Base-by-base conservation (phyloP, 2,329 filamentous ascomycete genomes). In the Fusarium keratoplasticum region DNA sequence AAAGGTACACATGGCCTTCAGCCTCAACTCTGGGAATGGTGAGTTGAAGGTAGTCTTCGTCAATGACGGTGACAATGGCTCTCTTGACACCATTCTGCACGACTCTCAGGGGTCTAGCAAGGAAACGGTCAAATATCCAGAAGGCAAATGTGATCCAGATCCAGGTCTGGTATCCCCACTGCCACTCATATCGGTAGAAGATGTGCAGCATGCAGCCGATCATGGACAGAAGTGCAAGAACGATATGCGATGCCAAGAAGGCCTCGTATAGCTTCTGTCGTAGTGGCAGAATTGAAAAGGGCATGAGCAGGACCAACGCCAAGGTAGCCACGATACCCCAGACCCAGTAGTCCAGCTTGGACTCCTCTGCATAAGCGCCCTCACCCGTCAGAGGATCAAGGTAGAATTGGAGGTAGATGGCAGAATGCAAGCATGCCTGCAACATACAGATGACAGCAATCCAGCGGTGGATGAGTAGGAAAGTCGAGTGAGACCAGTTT, bases 381-480 rank as follows among this genome's bases (percentile, higher is more conserved):
- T 38, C 33, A 10, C 33, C 35, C 1, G 33, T 59, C 7, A 54
- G 27, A 14, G 50, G 50, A 29, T 54, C 50, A 5, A 54, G 50
- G 6, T 59, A 59, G 35, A 38, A 59, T 16, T 38, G 33, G 2
- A 59, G 16, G 20, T 38, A 29, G 20, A 59, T 59, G 22, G 35
- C 35, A 11, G 82, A 83, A 78, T 89, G 87, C 0, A 88, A 35
- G 18, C 84, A 75, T 5, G 83, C 84, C 57, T 89, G 82, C 1
- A 88, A 44, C 2, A 82, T 82, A 50, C 80, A 83, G 13, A 88
- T 78, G 38, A 81, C 75, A 2, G 85, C 86, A 5, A 86, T 78
- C 84, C 85, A 88, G n/a, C 86, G 84, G 74, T 89, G 87, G 0
- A 87, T 76, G 2, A 87, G 74, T 8, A 88, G 64, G 70, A 81